phyloP scores from a whole-genome alignment of 306 rosid genomes.

The Vigna nakashimae region DNA sequence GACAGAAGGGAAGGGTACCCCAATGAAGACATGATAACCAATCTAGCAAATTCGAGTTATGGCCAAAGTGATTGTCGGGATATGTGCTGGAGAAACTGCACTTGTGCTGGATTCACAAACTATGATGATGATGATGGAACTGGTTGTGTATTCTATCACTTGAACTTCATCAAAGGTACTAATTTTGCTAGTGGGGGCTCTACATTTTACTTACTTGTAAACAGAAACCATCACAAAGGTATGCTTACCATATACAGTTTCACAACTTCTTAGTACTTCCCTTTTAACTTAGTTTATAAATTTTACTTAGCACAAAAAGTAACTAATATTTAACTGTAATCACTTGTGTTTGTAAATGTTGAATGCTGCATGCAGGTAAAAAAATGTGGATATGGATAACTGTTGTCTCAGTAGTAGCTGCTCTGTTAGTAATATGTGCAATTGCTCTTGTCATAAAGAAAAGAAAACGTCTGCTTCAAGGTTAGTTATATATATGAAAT shows the following conservation, averaged over 20 bases:
- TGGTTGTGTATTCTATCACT: slow-evolving; percentile 23
- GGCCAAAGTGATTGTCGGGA: neutral
- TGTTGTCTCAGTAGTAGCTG: neutral
- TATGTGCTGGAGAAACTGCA: neutral
- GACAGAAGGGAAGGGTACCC: neutral
- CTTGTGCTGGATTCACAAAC: neutral
- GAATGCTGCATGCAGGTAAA: neutral
- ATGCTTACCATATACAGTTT: neutral
- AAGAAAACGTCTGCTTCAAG: neutral
- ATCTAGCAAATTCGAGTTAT: neutral
- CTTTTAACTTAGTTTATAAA: neutral
- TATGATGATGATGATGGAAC: neutral
- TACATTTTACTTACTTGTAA: neutral
- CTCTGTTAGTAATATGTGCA: neutral
- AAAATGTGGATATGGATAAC: neutral
- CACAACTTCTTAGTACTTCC: neutral
- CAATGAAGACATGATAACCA: too few relatives aligned
- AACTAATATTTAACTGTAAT: too few relatives aligned
- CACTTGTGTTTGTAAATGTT: too few relatives aligned
- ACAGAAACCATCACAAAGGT: neutral
- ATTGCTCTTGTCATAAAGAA: neutral
- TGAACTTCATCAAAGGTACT: neutral
- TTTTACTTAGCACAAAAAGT: too few relatives aligned
- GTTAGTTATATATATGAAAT: neutral
- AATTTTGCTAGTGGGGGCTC: neutral